Evolutionary conservation across 2,329 filamentous ascomycete genomes (phyloP), one percentile per base, ranked within the genome.

Genomic region (Penicillium sp.): DNA sequence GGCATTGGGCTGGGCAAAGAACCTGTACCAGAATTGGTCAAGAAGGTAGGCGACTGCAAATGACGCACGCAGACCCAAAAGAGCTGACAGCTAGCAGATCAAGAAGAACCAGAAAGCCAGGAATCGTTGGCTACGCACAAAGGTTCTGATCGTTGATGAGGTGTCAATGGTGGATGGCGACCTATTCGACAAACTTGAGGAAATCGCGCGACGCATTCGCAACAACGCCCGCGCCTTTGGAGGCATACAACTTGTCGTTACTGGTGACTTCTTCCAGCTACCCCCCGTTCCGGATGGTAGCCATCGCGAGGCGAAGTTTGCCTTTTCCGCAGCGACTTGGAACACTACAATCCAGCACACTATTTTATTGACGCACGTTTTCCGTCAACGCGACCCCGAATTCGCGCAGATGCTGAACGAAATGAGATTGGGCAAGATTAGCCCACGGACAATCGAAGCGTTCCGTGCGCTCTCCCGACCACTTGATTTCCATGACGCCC

Each of bases 161-260:
- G 87, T 99, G 3, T 97, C 94, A 10, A 99, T 99, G 95, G 92
- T 99, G 4, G 94, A 99, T 64, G 94, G 91, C 1, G 92, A 97
- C 27, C 80, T 99, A 0, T 99, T 97, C 61, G 94, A 99, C 76
- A 99, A 99, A 71, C 81, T 99, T 15, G 91, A 95, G 55, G 84
- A 89, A 54, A 89, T 99, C 60, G 93, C 92, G 12, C 84, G 93
- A 49, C 84, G 80, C 3, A 85, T 99, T 55, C 85, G 92, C 47
- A 96, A 95, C 68, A 97, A 96, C 62, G 92, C 90, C 8, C 84
- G 90, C 8, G 89, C 94, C 0, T 99, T 96, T 78, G 95, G 94
- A 48, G 94, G 94, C 4, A 97, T 99, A 39, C 94, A 99, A 62
- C 81, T 99, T 24, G 84, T 99, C 50, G 90, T 99, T 53, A 99